A percentile compares a stretch with the other conserved stretches of the same genome.
These are phyloP conservation scores for Danielozyma ontarioensis DNA, from an alignment of 805 yeast genomes.

Conservation along the genomic window DNA sequence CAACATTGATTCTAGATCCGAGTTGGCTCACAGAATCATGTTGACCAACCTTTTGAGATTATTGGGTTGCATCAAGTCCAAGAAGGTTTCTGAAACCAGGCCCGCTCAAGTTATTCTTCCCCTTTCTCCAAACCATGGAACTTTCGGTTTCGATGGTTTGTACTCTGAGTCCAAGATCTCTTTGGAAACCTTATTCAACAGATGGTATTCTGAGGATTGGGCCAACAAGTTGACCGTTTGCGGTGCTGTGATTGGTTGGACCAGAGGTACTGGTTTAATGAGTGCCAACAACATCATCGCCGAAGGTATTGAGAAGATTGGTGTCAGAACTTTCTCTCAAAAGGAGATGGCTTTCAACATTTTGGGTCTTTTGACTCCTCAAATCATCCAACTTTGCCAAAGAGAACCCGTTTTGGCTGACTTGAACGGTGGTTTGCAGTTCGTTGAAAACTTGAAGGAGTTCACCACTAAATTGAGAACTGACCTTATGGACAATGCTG, in stretches of 20 bases:
- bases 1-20: slow-evolving; percentile 89
- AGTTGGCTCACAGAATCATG: slow-evolving; percentile 98
- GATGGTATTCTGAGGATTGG: slow-evolving; percentile 99
- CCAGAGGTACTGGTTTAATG: slow-evolving; percentile 99
- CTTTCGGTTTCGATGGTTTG: slow-evolving; percentile 96
- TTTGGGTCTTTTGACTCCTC: slow-evolving; percentile 87
- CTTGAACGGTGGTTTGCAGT: slow-evolving; percentile 97
- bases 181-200: slow-evolving; percentile 92
- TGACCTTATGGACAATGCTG: slow-evolving; percentile 75
- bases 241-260: slow-evolving; percentile 99
- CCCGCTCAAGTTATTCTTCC: slow-evolving; percentile 98
- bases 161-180: slow-evolving; percentile 97
- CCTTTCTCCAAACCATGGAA: slow-evolving; percentile 97
- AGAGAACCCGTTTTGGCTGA: slow-evolving; percentile 95
- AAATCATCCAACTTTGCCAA: slow-evolving; percentile 82
- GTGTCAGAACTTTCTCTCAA: slow-evolving; percentile 97
- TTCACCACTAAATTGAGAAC: slow-evolving; percentile 75
- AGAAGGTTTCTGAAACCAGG: slow-evolving; percentile 85
- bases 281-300: slow-evolving; percentile 95
- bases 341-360: slow-evolving; percentile 99
- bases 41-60: slow-evolving; percentile 90
- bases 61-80: slow-evolving; percentile 83
- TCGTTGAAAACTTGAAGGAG: slow-evolving; percentile 85
- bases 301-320: slow-evolving; percentile 91
- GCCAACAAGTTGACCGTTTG: slow-evolving; percentile 87